phyloP scores from a whole-genome alignment of 768 basidiomycete genomes.

The Heimioporus sp. region DNA sequence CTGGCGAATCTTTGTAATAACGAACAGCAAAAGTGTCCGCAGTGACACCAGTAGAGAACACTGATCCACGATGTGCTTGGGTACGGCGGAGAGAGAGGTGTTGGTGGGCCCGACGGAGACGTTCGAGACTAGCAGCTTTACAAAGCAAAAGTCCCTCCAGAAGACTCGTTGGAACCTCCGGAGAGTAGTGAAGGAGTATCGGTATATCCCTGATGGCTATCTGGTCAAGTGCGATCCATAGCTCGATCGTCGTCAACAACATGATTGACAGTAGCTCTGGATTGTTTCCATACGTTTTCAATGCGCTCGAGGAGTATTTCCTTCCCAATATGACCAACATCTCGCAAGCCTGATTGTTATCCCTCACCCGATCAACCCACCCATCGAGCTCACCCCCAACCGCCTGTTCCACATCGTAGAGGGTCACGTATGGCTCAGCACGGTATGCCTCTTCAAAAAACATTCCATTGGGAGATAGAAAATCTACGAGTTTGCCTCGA shows the following conservation, averaged over 20 bases:
- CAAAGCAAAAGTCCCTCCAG: conserved; percentile 29
- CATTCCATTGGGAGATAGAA: conserved; percentile 5
- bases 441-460: conserved; percentile 8
- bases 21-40: conserved; percentile 32
- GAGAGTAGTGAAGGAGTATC: conserved; percentile 30
- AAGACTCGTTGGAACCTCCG: conserved; percentile 29
- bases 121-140: conserved; percentile 24
- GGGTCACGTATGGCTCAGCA: conserved; percentile 10
- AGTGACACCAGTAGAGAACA: conserved; percentile 28
- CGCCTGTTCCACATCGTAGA: conserved; percentile 39
- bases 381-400: conserved; percentile 31
- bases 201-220: conserved; percentile 18
- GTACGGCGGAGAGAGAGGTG: conserved; percentile 34
- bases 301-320: conserved; percentile 27
- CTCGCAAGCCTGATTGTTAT: conserved; percentile 10
- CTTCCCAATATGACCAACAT: conserved; percentile 19
- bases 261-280: conserved; percentile 43
- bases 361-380: conserved; percentile 29
- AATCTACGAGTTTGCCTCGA: conserved; percentile 15
- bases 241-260: conserved; percentile 37
- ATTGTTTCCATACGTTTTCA: conserved; percentile 25
- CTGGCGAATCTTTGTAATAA: conserved; percentile 26
- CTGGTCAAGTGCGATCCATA: conserved; percentile 37
- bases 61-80: conserved; percentile 20
- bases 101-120: conserved; percentile 21